Evolutionary conservation across 192 early-diverging fungal genomes (phyloP).

Genomic region (Linnemannia exigua): DNA sequence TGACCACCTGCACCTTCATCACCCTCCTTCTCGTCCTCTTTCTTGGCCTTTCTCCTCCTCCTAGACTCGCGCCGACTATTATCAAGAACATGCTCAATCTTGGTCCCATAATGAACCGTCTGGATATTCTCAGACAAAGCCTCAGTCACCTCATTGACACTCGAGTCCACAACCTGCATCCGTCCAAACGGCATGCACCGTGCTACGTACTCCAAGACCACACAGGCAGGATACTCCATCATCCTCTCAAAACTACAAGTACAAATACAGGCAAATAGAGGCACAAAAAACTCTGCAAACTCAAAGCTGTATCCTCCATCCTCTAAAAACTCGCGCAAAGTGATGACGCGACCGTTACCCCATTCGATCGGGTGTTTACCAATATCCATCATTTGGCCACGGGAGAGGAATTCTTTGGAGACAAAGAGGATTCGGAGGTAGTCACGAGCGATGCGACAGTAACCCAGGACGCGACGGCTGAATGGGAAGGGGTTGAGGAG

Average conservation of each 20-base stretch:
- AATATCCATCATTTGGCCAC: constrained; percentile 50
- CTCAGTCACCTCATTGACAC: constrained; percentile 35
- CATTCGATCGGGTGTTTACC: constrained; percentile 48
- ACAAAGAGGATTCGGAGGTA: constrained; percentile 31
- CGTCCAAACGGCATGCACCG: constrained; percentile 51
- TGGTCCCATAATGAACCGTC: constrained; percentile 43
- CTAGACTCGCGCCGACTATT: not conserved
- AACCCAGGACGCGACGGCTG: constrained; percentile 30
- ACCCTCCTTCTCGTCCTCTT: not conserved
- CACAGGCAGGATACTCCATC: constrained; percentile 52
- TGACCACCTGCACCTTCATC: not conserved
- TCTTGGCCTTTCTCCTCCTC: not conserved
- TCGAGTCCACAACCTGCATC: constrained; percentile 35
- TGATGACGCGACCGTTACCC: constrained; percentile 40
- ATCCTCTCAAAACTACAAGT: constrained; percentile 58
- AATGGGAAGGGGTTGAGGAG: constrained; percentile 44
- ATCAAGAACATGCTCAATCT: constrained; percentile 23
- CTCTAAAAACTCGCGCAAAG: constrained; percentile 40
- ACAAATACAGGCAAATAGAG: constrained; percentile 52
- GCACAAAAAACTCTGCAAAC: constrained; percentile 49
- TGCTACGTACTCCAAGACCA: constrained; percentile 51
- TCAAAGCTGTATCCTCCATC: constrained; percentile 44
- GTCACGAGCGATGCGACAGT: constrained; percentile 36
- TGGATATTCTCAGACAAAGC: constrained; percentile 25
- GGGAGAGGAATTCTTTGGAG: constrained; percentile 44